A percentile compares a stretch with the other conserved stretches of the same genome.
These are phyloP conservation scores for Auriculariales sp. DNA, from an alignment of 768 basidiomycete species.

Conservation along the genomic window DNA sequence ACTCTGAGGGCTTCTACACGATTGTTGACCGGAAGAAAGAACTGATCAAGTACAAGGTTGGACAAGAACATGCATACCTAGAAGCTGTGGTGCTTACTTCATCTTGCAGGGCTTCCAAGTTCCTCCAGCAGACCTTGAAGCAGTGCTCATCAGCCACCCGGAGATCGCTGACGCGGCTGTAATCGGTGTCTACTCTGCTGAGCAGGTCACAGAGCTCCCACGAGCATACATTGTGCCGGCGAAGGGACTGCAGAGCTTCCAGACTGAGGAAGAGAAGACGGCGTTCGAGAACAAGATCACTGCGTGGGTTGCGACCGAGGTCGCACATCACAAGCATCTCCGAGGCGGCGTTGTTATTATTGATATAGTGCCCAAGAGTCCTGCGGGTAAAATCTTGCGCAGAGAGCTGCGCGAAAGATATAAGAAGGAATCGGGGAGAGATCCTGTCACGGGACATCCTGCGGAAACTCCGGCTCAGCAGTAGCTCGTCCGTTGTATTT, in stretches of 20 bases:
- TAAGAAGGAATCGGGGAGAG: slow-evolving; percentile 28
- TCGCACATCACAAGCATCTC: slow-evolving; percentile 64
- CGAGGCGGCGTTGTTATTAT: slow-evolving; percentile 55
- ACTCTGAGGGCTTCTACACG: slow-evolving; percentile 55
- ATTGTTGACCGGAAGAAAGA: slow-evolving; percentile 52
- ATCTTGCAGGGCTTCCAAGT: slow-evolving; percentile 48
- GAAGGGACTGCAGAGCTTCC: slow-evolving; percentile 12
- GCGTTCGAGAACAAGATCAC: slow-evolving; percentile 38
- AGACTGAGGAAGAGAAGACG: slow-evolving; percentile 18
- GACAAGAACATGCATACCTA: background rate
- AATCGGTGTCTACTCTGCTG: slow-evolving; percentile 51
- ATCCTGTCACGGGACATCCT: background rate
- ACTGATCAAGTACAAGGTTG: slow-evolving; percentile 58
- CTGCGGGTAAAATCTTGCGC: slow-evolving; percentile 79
- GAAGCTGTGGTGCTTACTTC: background rate
- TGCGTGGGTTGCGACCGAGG: slow-evolving; percentile 52
- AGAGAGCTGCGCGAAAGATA: slow-evolving; percentile 59
- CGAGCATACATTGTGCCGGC: slow-evolving; percentile 27
- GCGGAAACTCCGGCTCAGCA: too few species aligned
- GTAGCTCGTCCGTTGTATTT: too few species aligned
- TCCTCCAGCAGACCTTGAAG: slow-evolving; percentile 76
- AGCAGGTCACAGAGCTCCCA: slow-evolving; percentile 71
- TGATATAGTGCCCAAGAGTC: slow-evolving; percentile 57
- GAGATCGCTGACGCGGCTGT: slow-evolving; percentile 70
- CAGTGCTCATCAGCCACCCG: slow-evolving; percentile 57